A percentile compares a stretch with the other conserved stretches of the same genome.
phyloP scores from a whole-genome alignment of 176 grass and related monocot genomes.

The Zizania latifolia region DNA sequence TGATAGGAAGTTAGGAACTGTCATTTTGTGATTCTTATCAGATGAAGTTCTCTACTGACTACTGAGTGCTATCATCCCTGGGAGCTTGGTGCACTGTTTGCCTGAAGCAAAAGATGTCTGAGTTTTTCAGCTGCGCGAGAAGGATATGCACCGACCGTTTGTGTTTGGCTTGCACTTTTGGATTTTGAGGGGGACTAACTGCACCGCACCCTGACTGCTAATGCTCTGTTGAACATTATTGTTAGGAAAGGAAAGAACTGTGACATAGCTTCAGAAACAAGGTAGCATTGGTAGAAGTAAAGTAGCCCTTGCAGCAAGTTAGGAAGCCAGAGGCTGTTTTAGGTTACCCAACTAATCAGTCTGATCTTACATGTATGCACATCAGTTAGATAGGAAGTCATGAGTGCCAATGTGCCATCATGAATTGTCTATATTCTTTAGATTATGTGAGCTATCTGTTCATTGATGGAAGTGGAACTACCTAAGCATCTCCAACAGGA shows the following conservation, averaged over 20 bases:
- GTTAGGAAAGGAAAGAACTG: background rate
- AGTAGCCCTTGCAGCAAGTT: conserved; percentile 3
- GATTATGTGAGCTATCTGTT: background rate
- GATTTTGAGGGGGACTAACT: background rate
- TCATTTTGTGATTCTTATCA: conserved; percentile 4
- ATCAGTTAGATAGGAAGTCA: background rate
- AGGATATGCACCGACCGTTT: background rate
- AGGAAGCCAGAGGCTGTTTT: background rate
- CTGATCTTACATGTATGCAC: too few relatives aligned
- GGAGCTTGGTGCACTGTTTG: conserved; percentile 19
- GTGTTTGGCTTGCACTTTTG: background rate
- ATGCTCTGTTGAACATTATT: background rate
- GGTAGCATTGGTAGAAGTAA: conserved; percentile 16
- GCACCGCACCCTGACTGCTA: background rate
- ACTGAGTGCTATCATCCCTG: background rate
- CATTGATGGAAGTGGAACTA: background rate
- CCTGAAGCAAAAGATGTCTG: background rate
- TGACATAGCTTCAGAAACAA: conserved; percentile 20
- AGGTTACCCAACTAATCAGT: too few relatives aligned
- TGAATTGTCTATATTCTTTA: conserved; percentile 21
- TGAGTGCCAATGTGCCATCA: background rate
- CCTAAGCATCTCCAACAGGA: too few relatives aligned
- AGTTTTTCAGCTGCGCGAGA: background rate
- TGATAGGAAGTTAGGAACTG: background rate
- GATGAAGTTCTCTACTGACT: conserved; percentile 12